Evolutionary conservation across 371 early-diverging fungal genomes (phyloP), one percentile per base, ranked within the genome.

Genomic region (Thermomucor indicae-seudaticae): DNA sequence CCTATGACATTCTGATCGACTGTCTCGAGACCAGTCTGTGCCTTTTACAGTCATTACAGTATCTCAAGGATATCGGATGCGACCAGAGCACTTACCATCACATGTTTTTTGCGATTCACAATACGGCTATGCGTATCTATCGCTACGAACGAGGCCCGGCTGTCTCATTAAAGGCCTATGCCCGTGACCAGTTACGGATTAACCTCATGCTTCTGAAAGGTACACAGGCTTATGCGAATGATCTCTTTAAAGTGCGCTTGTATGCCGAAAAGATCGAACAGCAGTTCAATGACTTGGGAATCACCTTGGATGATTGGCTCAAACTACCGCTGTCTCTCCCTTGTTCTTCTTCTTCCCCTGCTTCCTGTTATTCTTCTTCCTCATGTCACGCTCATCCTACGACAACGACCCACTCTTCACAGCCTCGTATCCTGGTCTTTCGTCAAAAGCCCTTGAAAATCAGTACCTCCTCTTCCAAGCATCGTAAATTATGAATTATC

Each of bases 51-150:
- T 51, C 65, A 0, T 41, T 75, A 1, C 56, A 61, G 4, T 47
- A 69, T 23, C 51, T 75, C 11, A 65, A 58, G 29, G 48, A 55
- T 1, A 24, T 56, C 0, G 72, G 70, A 0, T 75, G 75, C n/a
- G 75, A 75, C 25, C 75, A 71, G 38, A 71, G 75, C 43, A 75
- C 75, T 0, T 75, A 75, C 17, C 75, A 71, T 19, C 67, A 75
- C 47, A 69, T 75, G 75, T 75, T 71, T 46, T 67, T 69, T 34
- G 70, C 75, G 1, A 75, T 75, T 27, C 69, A 75, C 47, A 71
- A 63, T 17, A 57, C 67, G 3, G 69, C 75, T 4, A 62, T 59
- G 28, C 56, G 62, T 2, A 61, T 71, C 6, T 61, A 55, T 29
- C 30, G 39, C 5, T 41, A 62, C 30, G 23, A 32, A 24, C 8